Conservation (phyloP, 2,329 filamentous ascomycete genomes). For the Aspergillus melleus region DNA sequence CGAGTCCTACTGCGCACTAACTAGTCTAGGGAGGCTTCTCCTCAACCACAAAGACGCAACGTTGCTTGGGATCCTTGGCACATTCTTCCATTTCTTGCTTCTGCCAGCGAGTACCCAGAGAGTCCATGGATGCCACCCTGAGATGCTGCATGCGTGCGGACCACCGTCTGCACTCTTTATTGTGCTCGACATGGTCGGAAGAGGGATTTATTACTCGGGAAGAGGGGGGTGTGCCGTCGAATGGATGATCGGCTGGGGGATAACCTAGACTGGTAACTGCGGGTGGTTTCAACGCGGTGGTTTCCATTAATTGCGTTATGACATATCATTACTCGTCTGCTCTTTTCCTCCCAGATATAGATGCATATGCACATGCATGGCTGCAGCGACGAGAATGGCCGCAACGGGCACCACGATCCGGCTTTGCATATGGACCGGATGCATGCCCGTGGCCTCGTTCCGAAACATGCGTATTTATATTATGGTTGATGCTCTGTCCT, state of each 20-base stretch:
- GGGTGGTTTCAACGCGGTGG: not conserved
- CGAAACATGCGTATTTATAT: not conserved
- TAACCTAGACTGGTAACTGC: slow-evolving; percentile 4
- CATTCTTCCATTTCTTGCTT: not conserved
- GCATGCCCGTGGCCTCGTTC: no score
- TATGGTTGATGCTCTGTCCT: no score
- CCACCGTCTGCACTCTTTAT: no score
- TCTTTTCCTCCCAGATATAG: not conserved
- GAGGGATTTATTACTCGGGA: not conserved
- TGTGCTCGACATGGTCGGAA: not conserved
- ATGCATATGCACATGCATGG: slow-evolving; percentile 8
- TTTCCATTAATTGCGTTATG: not conserved
- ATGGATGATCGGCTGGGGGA: not conserved
- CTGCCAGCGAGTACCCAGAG: not conserved
- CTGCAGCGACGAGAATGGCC: not conserved
- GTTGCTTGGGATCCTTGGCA: not conserved
- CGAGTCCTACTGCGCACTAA: not conserved
- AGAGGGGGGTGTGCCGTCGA: not conserved
- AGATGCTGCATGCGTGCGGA: no score
- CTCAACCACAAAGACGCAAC: not conserved
- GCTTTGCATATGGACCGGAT: not conserved
- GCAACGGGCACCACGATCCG: not conserved
- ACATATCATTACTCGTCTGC: not conserved
- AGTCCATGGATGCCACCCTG: not conserved
- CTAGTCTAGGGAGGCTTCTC: not conserved